Evolutionary conservation across 2,329 filamentous ascomycete species (phyloP).

Genomic region (Paracoccidioides brasiliensis): DNA sequence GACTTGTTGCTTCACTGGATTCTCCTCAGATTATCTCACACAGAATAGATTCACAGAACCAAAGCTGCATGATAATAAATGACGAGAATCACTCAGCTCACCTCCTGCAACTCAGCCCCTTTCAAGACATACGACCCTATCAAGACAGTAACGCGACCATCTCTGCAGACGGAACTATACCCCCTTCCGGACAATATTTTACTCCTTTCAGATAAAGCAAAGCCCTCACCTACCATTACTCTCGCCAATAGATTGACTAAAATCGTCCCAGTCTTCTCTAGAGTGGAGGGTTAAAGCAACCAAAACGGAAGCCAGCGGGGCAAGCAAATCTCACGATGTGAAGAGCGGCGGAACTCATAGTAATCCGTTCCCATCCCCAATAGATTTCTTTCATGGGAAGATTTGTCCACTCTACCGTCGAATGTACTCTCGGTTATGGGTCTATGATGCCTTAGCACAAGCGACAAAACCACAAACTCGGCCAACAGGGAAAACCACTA

Average conservation of each 20-base stretch:
- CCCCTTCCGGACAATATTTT: neutral
- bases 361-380: neutral
- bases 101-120: neutral
- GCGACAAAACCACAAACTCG: neutral
- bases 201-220: neutral
- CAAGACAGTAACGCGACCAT: too few species aligned
- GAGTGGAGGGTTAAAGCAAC: neutral
- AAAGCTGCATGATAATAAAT: neutral
- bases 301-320: neutral
- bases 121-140: neutral
- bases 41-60: neutral
- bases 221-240: neutral
- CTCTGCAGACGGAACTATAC: neutral
- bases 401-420: too few species aligned
- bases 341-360: too few species aligned
- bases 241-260: neutral
- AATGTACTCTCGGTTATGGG: neutral
- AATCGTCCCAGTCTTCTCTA: neutral
- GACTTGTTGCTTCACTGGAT: too few species aligned
- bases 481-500: neutral
- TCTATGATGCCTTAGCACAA: neutral
- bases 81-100: neutral
- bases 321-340: neutral
- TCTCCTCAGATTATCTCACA: neutral
- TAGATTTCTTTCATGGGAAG: too few species aligned